Percentiles rank a stretch among this genome's conserved stretches.
Conservation (phyloP, 1,284 basidiomycete genomes). For the Trichosporon asahii region DNA sequence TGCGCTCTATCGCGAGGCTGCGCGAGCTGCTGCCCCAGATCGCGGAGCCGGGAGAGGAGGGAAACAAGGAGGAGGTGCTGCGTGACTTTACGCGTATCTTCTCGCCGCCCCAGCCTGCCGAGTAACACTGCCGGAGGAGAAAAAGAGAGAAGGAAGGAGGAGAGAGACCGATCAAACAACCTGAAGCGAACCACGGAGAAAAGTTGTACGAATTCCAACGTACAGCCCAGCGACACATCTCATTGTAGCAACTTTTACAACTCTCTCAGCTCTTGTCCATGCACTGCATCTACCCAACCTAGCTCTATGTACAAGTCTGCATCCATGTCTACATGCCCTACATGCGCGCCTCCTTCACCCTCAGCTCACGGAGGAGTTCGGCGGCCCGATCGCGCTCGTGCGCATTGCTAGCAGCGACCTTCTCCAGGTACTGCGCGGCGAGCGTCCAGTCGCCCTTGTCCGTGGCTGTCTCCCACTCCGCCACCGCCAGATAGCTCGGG, state of each 20-base stretch:
- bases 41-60: constrained; percentile 27
- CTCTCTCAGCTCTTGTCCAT: background rate
- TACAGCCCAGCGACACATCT: background rate
- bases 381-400: constrained; percentile 44
- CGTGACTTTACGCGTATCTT: constrained; percentile 34
- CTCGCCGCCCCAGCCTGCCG: constrained; percentile 8
- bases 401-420: constrained; percentile 61
- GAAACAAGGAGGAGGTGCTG: constrained; percentile 36
- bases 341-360: constrained; percentile 35
- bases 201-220: background rate
- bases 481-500: constrained; percentile 73
- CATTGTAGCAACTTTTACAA: constrained; percentile 2
- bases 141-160: background rate
- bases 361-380: constrained; percentile 38
- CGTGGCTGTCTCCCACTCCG: constrained; percentile 63
- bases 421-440: constrained; percentile 60
- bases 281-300: background rate
- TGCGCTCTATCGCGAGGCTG: constrained; percentile 72
- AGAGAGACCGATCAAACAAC: background rate
- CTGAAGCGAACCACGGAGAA: background rate
- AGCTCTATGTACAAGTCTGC: background rate
- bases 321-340: background rate
- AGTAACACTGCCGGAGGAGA: background rate
- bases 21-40: constrained; percentile 36
- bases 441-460: constrained; percentile 40